Base-by-base conservation (phyloP, 2,329 filamentous ascomycete species). In the Elsinoe perseae region DNA sequence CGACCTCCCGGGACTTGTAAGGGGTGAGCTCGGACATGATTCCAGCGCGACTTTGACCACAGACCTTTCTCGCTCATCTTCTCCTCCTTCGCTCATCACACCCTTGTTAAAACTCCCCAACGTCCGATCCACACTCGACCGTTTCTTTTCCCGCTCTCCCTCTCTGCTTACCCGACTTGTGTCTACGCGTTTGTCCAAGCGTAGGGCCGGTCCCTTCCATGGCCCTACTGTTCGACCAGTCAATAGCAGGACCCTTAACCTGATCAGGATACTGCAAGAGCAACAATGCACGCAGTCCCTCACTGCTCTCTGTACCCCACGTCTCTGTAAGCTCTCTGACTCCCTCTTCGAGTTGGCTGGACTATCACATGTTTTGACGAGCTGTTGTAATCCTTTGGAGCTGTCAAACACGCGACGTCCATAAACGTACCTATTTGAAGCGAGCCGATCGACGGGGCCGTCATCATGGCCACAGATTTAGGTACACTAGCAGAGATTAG, bases 201-300 rank as follows among this genome's bases (percentile, higher is more conserved):
- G 6, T 16, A 23, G 30, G 18, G 9, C 20, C 48, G 48, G 30
- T 20, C n/a, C 8, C 25, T 38, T 38, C 48, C 28, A 34, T 36
- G 18, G 48, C 48, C 48, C 48, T 44, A 44, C 18, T 16, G 28
- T 20, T 38, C 20, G 20, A 38, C 16, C 16, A n/a, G 25, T 10
- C 28, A 3, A 32, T 32, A 14, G 30, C 16, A 18, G 14, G 48
- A 52, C 48, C 48, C 48, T 38, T 52, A 16, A 38, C 48, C 48
- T n/a, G 28, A 52, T 52, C 30, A 20, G 48, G 25, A 52, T 52
- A 38, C 48, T 52, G 48, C 48, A 52, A 28, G 20, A 25, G 28
- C 18, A 16, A 23, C 28, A 21, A 32, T 34, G 25, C 44, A 30
- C 40, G 2, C 27, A 9, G 18, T 16, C 16, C 18, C 48, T 52